Evolutionary conservation across 768 basidiomycete genomes (phyloP).

Genomic region (Sarcodon aspratus): DNA sequence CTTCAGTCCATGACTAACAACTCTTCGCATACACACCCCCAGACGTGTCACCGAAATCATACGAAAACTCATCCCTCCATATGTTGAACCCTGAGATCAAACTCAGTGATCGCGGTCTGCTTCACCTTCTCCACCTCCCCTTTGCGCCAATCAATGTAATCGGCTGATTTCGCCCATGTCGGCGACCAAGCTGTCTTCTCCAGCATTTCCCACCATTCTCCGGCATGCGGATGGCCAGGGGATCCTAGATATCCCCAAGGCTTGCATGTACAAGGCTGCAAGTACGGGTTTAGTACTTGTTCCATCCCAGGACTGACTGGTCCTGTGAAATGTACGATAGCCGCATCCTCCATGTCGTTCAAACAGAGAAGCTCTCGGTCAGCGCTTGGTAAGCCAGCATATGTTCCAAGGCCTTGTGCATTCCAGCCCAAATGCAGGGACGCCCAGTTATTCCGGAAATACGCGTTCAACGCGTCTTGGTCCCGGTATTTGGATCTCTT

Average conservation of each 20-base stretch:
- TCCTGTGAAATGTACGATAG: slow-evolving; percentile 49
- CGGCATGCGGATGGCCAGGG: slow-evolving; percentile 36
- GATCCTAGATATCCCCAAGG: slow-evolving; percentile 47
- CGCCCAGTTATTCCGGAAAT: slow-evolving; percentile 33
- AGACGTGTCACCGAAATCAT: too few species aligned
- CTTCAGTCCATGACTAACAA: too few species aligned
- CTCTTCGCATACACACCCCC: too few species aligned
- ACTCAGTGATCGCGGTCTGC: neutral
- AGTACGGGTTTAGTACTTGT: slow-evolving; percentile 34
- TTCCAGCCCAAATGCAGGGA: slow-evolving; percentile 36
- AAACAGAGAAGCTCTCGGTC: slow-evolving; percentile 25
- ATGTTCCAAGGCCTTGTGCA: slow-evolving; percentile 46
- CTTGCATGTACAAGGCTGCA: slow-evolving; percentile 43
- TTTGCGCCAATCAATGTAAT: slow-evolving; percentile 10
- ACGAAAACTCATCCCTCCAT: too few species aligned
- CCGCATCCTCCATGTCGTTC: slow-evolving; percentile 25
- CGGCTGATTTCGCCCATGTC: slow-evolving; percentile 17
- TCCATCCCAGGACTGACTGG: slow-evolving; percentile 35
- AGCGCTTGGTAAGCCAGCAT: slow-evolving; percentile 22
- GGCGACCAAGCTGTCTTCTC: slow-evolving; percentile 31
- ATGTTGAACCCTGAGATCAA: neutral
- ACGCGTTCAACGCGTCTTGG: slow-evolving; percentile 39
- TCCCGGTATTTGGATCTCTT: slow-evolving; percentile 24
- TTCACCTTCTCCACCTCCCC: slow-evolving; percentile 8
- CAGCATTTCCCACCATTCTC: slow-evolving; percentile 34